Evolutionary conservation across 345 rosid genomes (phyloP), one percentile per base, ranked within the genome.

Genomic region (Lepidium africanum): DNA sequence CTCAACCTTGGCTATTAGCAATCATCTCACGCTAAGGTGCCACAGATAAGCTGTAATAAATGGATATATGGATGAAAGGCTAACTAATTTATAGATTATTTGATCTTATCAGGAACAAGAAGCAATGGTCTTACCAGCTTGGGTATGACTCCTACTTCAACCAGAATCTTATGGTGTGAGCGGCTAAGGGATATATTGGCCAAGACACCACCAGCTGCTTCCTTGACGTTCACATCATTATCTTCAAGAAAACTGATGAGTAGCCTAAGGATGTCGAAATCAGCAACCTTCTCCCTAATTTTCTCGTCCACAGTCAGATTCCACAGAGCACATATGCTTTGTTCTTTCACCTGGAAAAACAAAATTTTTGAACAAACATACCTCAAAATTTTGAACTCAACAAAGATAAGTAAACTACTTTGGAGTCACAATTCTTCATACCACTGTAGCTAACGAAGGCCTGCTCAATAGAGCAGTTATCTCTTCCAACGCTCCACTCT

Each of bases 191-290:
- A 77, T 78, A 92, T 42, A 75, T 86, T 90, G 16, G 96, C 85
- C 77, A 92, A 75, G 79, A 90, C 83, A 3, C 98, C 98, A 72
- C 93, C 96, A 10, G 91, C 96, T 25, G 93, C 91, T 80, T 88
- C 96, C 80, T 81, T 81, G 48, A 90, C 85, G 46, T 74, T 75
- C 7, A 86, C 75, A 71, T 78, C 88, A 39, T 90, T 90, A 41
- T 86, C 90, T 74, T 81, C 85, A 53, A 92, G 74, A 57, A 78
- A 83, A 74, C 80, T 79, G 65, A 92, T 70, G 59, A 92, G 81
- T 17, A 88, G 74, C 21, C 73, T 82, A 69, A 92, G 61, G 45
- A 79, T 72, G 55, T 89, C 91, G 46, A 59, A 41, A 35, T 72
- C 74, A 2, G 90, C 91, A 81, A 85, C 87, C 72, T 83, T 87